A percentile compares a stretch with the other conserved stretches of the same genome.
Conservation (phyloP, 1,284 basidiomycete genomes). For the Ganoderma lingzhi region DNA sequence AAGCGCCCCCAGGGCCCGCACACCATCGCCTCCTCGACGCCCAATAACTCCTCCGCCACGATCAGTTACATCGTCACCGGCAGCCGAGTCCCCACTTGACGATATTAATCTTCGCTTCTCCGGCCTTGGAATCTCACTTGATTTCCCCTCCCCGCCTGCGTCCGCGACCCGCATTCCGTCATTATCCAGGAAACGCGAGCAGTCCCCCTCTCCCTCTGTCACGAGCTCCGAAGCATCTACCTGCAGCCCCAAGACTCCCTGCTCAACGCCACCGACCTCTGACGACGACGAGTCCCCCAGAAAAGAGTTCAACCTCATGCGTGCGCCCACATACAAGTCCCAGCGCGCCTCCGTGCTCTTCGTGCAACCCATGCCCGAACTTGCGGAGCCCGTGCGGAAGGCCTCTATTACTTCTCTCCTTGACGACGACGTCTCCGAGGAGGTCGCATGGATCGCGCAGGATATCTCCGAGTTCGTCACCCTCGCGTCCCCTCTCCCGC, state of each 20-base stretch:
- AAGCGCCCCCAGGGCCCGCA: conserved; percentile 30
- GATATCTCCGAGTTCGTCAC: conserved; percentile 51
- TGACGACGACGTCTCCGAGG: conserved; percentile 39
- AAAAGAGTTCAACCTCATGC: conserved; percentile 31
- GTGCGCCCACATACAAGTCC: conserved; percentile 37
- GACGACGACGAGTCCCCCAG: conserved; percentile 42
- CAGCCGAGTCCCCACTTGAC: conserved; percentile 38
- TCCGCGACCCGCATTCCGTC: conserved; percentile 18
- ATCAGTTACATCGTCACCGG: conserved; percentile 29
- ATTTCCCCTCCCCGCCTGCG: conserved; percentile 39
- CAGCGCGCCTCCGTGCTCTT: conserved; percentile 46
- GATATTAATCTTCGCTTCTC: conserved; percentile 42
- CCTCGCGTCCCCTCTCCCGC: conserved; percentile 42
- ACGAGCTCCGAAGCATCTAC: conserved; percentile 41
- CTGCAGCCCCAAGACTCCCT: conserved; percentile 35
- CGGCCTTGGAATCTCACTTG: conserved; percentile 39
- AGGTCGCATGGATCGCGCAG: conserved; percentile 48
- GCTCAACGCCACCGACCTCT: conserved; percentile 42
- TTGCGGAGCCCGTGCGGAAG: conserved; percentile 28
- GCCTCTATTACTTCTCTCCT: conserved; percentile 26
- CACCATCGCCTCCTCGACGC: conserved; percentile 32
- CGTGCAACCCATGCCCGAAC: conserved; percentile 43
- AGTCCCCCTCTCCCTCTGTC: conserved; percentile 44
- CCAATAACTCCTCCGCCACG: conserved; percentile 28
- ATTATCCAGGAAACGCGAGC: conserved; percentile 33